phyloP scores from a whole-genome alignment of 1,284 basidiomycete species.

The Malassezia nana region DNA sequence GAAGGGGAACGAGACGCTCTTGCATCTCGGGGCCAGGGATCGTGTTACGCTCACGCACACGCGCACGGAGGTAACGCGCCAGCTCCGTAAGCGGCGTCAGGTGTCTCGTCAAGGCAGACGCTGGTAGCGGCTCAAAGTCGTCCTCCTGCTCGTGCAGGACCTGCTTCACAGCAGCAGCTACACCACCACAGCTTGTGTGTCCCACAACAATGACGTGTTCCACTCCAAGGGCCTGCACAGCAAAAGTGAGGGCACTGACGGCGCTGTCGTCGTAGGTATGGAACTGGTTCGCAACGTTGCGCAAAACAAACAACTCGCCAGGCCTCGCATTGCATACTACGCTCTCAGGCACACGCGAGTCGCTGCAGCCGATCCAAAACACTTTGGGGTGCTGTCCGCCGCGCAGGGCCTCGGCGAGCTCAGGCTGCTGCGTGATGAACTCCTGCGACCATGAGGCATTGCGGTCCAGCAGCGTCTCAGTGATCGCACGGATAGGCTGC shows the following conservation, averaged over 20 bases:
- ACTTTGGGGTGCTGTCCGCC: slow-evolving; percentile 65
- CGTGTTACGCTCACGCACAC: slow-evolving; percentile 15
- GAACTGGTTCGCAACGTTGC: slow-evolving; percentile 54
- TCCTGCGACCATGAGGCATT: slow-evolving; percentile 32
- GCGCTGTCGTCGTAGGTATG: slow-evolving; percentile 67
- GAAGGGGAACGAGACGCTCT: slow-evolving; percentile 11
- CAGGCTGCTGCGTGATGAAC: slow-evolving; percentile 51
- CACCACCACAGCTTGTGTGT: slow-evolving; percentile 50
- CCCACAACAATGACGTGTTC: slow-evolving; percentile 64
- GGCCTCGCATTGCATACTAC: slow-evolving; percentile 36
- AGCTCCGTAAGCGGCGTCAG: slow-evolving; percentile 38
- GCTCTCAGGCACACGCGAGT: slow-evolving; percentile 52
- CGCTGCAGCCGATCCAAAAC: slow-evolving; percentile 58
- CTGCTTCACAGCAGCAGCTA: slow-evolving; percentile 44
- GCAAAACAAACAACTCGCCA: slow-evolving; percentile 46
- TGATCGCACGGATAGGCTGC: slow-evolving; percentile 5
- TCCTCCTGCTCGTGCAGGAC: slow-evolving; percentile 11
- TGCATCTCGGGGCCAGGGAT: slow-evolving; percentile 19
- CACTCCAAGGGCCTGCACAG: slow-evolving; percentile 66
- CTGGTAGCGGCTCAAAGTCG: slow-evolving; percentile 12
- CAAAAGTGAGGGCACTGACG: slow-evolving; percentile 69
- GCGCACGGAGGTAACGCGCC: slow-evolving; percentile 24
- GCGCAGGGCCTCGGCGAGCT: slow-evolving; percentile 58
- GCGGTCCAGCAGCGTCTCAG: slow-evolving; percentile 20
- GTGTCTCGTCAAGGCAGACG: slow-evolving; percentile 32